Evolutionary conservation across 73 alveolate genomes (phyloP), one percentile per base, ranked within the genome.

Genomic region (Chromera velia): DNA sequence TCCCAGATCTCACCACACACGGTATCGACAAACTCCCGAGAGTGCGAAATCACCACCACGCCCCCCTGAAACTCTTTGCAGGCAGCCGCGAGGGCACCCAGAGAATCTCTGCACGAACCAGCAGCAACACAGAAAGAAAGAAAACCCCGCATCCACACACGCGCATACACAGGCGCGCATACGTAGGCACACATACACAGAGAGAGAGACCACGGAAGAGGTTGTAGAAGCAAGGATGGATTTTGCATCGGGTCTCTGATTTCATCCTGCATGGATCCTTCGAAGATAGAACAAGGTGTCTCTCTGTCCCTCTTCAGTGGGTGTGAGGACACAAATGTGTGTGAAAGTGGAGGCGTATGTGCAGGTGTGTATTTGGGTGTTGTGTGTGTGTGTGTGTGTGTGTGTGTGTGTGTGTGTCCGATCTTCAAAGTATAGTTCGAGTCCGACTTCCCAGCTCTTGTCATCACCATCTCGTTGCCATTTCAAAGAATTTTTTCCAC

Each of bases 1-100:
- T 67, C 34, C 84, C 84, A 77, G 30, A 86, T 86, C 49, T 86
- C 78, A 47, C 66, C 87, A 70, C 91, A 81, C 40, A 83, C 81
- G 47, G 82, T 84, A 28, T 81, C 45, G 34, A 86, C 31, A 48
- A 86, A 86, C 40, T 86, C 91, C 64, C 68, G 82, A 73, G 83
- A 82, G 86, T 86, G 91, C 19, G 88, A 66, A 7, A 86, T 81
- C n/a, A 86, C 85, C 19, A 86, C 64, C 18, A 76, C 67, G 31
- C 84, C 84, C 0, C 84, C 84, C 49, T 67, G 49, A 40, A 77
- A 77, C 31, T 66, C 33, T 71, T 47, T 65, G 71, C 65, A 66
- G 10, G 84, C 84, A 45, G 45, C 67, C 24, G 76, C 63, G 24
- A 77, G 72, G 19, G 84, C 65, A 28, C 33, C 67, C n/a, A 77